Conservation (phyloP, 2,329 filamentous ascomycete genomes). For the Xylariaceae sp. region DNA sequence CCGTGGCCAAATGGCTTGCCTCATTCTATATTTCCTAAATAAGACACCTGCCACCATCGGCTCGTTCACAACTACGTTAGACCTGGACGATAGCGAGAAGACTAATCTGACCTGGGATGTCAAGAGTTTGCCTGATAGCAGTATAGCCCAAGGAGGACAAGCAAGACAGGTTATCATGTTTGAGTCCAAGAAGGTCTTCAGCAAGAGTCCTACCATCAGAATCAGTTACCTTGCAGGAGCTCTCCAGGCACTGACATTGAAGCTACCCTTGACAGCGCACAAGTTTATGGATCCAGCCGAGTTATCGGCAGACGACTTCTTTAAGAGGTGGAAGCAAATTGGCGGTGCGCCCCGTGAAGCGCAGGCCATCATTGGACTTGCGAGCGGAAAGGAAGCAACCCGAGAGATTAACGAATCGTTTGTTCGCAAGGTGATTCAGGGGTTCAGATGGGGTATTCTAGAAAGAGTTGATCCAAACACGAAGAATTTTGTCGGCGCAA, state of each 20-base stretch:
- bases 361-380: constrained; percentile 81
- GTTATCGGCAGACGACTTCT: constrained; percentile 89
- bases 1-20: constrained; percentile 89
- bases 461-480: constrained; percentile 87
- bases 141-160: constrained; percentile 75
- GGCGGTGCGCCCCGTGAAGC: constrained; percentile 86
- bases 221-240: constrained; percentile 95
- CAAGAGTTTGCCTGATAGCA: constrained; percentile 86
- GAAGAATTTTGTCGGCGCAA: constrained; percentile 92
- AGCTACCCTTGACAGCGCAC: constrained; percentile 86
- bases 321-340: constrained; percentile 99
- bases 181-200: constrained; percentile 82
- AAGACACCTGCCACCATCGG: constrained; percentile 85
- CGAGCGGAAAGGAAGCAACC: constrained; percentile 58
- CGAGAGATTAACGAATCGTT: constrained; percentile 74
- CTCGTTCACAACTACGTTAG: constrained; percentile 93
- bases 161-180: constrained; percentile 96
- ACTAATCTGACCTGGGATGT: constrained; percentile 80
- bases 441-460: constrained; percentile 89
- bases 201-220: constrained; percentile 85
- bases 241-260: constrained; percentile 88
- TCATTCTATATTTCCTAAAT: constrained; percentile 96
- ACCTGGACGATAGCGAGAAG: constrained; percentile 74
- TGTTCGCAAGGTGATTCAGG: constrained; percentile 75
- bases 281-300: constrained; percentile 97